Evolutionary conservation across 495 filamentous ascomycete genomes (phyloP), one percentile per base, ranked within the genome.

Genomic region (Penicillium canariense): DNA sequence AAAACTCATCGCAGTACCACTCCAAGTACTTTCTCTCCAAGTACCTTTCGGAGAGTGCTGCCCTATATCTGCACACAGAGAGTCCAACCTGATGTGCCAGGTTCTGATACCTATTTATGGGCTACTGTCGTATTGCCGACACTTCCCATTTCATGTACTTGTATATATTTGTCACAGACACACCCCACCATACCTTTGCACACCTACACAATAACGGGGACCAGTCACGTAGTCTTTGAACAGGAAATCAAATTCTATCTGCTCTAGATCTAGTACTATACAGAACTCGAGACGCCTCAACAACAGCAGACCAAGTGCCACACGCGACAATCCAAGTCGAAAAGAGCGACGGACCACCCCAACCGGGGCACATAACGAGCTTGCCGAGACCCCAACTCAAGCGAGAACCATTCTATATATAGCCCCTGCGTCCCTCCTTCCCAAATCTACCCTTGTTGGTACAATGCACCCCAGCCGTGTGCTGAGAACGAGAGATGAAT

Each of bases 381-480:
- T 18, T 26, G 12, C 23, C 27, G 15, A 31, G 25, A 17, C 34
- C 2, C 48, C 22, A 27, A 39, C 25, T 48, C 43, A 40, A 48
- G 25, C 12, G 44, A 39, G 50, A 48, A 39, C 17, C 28, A 2
- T 8, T 32, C 20, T 53, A 9, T 45, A 44, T 43, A 28, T 42
- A 26, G 17, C 26, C 17, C 39, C 14, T 18, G 22, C 15, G 12
- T 42, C 57, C 60, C 30, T 53, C 45, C 55, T 55, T 57, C 55
- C 59, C 59, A 58, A 59, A 60, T 74, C 64, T 72, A 72, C 70
- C 54, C 56, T 55, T 72, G 63, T 68, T 74, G 66, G 56, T 70
- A 72, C 65, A 72, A 70, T 65, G 55, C 65, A 66, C 52, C 63
- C 51, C 59, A 49, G 23, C 38, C 38, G 40, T 48, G 52, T 55